Evolutionary conservation across 352 stramenopile species (phyloP).

Genomic region (Phytopythium oedochilum): DNA sequence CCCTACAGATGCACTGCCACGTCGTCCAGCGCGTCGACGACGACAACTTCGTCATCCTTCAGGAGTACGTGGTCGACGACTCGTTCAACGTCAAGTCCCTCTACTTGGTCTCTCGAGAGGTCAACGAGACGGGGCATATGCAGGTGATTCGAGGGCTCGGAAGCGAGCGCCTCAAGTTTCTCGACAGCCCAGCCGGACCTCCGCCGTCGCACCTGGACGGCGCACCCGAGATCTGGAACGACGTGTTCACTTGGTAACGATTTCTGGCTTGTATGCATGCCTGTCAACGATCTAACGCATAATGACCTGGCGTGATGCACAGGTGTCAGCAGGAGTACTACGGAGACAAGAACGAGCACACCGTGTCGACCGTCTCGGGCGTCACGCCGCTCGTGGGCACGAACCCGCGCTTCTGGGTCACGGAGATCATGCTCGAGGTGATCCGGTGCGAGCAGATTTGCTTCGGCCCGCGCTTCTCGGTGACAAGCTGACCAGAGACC

Average conservation of each 20-base stretch:
- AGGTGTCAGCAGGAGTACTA: conserved; percentile 2
- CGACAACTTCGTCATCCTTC: conserved; percentile 3
- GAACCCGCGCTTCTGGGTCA: conserved; percentile 4
- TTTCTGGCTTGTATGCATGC: background rate
- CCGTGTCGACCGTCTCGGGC: background rate
- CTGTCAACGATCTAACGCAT: background rate
- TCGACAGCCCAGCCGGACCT: background rate
- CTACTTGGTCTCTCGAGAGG: conserved; percentile 3
- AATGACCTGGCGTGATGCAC: background rate
- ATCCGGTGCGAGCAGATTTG: conserved; percentile 1
- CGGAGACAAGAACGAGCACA: conserved; percentile 3
- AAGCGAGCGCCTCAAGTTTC: conserved; percentile 4
- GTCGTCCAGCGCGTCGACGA: conserved; percentile 5
- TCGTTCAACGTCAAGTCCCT: conserved; percentile 2
- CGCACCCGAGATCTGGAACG: background rate
- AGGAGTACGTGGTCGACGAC: conserved; percentile 3
- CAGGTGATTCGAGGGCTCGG: conserved; percentile 1
- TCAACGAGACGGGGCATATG: background rate
- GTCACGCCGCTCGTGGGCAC: conserved; percentile 1
- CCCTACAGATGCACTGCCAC: conserved; percentile 1
- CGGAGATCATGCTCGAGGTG: conserved; percentile 2
- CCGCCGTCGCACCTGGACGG: background rate
- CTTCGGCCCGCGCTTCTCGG: background rate
- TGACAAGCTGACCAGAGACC: background rate
- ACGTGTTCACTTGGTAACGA: conserved; percentile 4